Conservation (phyloP, 148 eudicot species). For the Hydrangea macrophylla region DNA sequence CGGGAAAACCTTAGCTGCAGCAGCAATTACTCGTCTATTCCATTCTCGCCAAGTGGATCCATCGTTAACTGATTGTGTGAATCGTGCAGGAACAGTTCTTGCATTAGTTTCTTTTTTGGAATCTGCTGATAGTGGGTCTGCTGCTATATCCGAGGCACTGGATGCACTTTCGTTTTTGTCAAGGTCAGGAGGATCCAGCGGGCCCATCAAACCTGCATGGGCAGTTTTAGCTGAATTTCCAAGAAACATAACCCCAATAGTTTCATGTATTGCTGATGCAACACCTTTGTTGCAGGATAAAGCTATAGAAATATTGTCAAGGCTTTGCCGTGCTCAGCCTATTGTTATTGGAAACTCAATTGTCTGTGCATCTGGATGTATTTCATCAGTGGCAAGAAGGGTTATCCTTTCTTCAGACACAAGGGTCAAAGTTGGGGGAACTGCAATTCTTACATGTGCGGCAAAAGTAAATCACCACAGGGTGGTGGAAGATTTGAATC, state of each 20-base stretch:
- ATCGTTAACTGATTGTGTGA: slow-evolving; percentile 61
- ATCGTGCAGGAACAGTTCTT: slow-evolving; percentile 82
- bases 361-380: slow-evolving; percentile 62
- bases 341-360: slow-evolving; percentile 63
- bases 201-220: slow-evolving; percentile 71
- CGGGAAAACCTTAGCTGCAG: slow-evolving; percentile 90
- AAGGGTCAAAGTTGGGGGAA: slow-evolving; percentile 74
- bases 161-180: slow-evolving; percentile 85
- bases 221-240: slow-evolving; percentile 74
- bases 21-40: slow-evolving; percentile 86
- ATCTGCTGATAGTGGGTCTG: slow-evolving; percentile 48
- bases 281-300: slow-evolving; percentile 73
- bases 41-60: slow-evolving; percentile 56
- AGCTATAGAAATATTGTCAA: slow-evolving; percentile 81
- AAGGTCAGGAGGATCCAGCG: slow-evolving; percentile 50
- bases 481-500: slow-evolving; percentile 63
- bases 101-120: slow-evolving; percentile 76
- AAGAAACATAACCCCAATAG: slow-evolving; percentile 61
- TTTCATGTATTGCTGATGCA: slow-evolving; percentile 67
- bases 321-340: slow-evolving; percentile 66
- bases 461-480: slow-evolving; percentile 70
- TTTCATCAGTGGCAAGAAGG: slow-evolving; percentile 73
- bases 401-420: slow-evolving; percentile 58
- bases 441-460: slow-evolving; percentile 83
- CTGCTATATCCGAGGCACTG: slow-evolving; percentile 71